Evolutionary conservation across 2,329 filamentous ascomycete genomes (phyloP), one percentile per base, ranked within the genome.

Genomic region (Talaromyces sp.): DNA sequence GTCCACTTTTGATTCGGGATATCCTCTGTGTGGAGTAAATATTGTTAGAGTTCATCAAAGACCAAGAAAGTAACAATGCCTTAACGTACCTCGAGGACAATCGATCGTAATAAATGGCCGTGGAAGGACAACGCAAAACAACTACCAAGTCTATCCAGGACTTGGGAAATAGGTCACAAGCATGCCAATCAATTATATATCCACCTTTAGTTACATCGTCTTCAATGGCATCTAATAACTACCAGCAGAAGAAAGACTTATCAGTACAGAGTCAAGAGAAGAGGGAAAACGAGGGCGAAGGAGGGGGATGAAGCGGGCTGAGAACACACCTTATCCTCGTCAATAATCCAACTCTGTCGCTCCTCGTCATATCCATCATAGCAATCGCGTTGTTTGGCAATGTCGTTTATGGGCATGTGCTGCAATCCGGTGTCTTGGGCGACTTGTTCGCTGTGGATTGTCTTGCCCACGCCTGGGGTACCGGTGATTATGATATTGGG

Each of bases 401-500:
- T 84, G 71, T 96, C 87, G 78, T 98, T 99, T 73, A 99, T 88
- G 10, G 90, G 90, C 15, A 99, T 78, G 77, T 97, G 93, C 72
- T 88, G 89, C 69, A 98, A 81, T 1, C 90, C 91, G 8, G 90
- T 91, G 67, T 85, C 87, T 74, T 90, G 84, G 6, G 92, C 91
- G 58, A 99, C 82, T 72, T 88, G 84, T 77, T 96, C 91, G 75
- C 91, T 92, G 77, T 97, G 93, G 7, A 91, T 96, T 19, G 93
- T 97, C 82, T 99, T 99, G 74, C 95, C 95, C 31, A 96, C 92
- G 64, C 95, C 95, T 0, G 95, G 95, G 22, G 95, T 99, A 69
- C 95, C 95, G 47, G 95, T 98, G 70, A 99, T 85, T 71, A 99
- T 90, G 73, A 99, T 92, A 78, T 98, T 99, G 34, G 95, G 95